Evolutionary conservation across 2,329 filamentous ascomycete species (phyloP).

Genomic region (Taxawa tesnikishii): DNA sequence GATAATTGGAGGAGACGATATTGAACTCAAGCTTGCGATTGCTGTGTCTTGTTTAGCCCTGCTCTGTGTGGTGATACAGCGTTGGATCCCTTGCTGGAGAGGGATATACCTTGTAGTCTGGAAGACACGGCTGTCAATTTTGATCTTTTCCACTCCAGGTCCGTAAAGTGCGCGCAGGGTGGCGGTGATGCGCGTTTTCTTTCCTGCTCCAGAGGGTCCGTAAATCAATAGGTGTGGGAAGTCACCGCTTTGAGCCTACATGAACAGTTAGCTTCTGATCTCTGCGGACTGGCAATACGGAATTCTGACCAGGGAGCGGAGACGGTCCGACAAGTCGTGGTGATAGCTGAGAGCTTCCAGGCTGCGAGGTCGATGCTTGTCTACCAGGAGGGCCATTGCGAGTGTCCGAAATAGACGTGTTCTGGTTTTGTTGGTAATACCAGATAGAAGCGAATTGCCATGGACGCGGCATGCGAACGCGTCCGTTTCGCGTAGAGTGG

Average conservation of each 20-base stretch:
- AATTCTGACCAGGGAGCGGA: constrained; percentile 65
- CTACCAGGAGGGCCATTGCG: constrained; percentile 51
- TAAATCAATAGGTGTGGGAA: constrained; percentile 97
- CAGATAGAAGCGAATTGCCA: too few relatives aligned
- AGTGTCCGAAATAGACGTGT: too few relatives aligned
- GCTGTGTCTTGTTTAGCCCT: too few relatives aligned
- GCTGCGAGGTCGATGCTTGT: constrained; percentile 57
- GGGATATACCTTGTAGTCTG: constrained; percentile 52
- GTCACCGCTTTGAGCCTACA: constrained; percentile 84
- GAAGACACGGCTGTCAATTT: constrained; percentile 95
- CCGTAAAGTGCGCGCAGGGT: constrained; percentile 93
- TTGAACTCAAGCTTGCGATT: constrained; percentile 99
- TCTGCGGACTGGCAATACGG: neutral
- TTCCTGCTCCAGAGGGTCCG: constrained; percentile 89
- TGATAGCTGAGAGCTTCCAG: constrained; percentile 79
- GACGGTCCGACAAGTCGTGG: constrained; percentile 70
- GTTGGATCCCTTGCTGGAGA: constrained; percentile 1
- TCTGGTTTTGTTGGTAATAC: too few relatives aligned
- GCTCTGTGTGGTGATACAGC: too few relatives aligned
- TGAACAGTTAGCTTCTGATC: constrained; percentile 3
- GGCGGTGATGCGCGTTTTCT: constrained; percentile 93
- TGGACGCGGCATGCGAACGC: too few relatives aligned
- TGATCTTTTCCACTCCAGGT: constrained; percentile 97
- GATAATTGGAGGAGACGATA: constrained; percentile 92
- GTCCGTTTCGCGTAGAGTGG: too few relatives aligned